A percentile compares a stretch with the other conserved stretches of the same genome.
phyloP scores from a whole-genome alignment of 495 filamentous ascomycete genomes.

The Friedmanniomyces endolithicus region DNA sequence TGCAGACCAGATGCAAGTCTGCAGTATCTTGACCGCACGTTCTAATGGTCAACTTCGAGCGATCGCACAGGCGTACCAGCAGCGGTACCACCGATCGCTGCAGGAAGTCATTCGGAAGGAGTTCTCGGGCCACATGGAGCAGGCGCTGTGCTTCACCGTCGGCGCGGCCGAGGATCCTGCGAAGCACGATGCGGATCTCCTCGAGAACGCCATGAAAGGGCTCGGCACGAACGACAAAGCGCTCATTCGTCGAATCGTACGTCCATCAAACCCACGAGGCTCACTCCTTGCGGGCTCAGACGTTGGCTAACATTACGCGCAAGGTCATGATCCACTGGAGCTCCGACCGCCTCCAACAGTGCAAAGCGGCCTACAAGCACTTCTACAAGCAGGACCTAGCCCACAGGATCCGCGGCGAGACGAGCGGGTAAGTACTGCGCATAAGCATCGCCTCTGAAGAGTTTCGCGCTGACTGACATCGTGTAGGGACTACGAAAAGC shows the following conservation, averaged over 20 bases:
- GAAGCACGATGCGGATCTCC: constrained; percentile 61
- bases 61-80: constrained; percentile 56
- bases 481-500: constrained; percentile 55
- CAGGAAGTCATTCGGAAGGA: constrained; percentile 63
- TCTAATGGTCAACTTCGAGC: constrained; percentile 73
- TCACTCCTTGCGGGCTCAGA: neutral
- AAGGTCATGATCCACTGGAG: constrained; percentile 66
- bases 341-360: constrained; percentile 50
- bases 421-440: constrained; percentile 39
- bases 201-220: constrained; percentile 81
- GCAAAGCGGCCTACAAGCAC: constrained; percentile 59
- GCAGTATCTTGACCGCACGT: constrained; percentile 56
- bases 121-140: constrained; percentile 86
- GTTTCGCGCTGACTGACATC: neutral
- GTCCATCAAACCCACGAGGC: neutral
- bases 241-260: constrained; percentile 52
- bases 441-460: no score
- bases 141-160: constrained; percentile 67
- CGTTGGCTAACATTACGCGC: neutral
- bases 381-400: constrained; percentile 50
- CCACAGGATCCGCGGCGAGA: constrained; percentile 62
- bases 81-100: constrained; percentile 51
- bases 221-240: constrained; percentile 74
- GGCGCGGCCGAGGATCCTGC: constrained; percentile 65
- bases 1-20: constrained; percentile 66